Evolutionary conservation across 495 filamentous ascomycete species (phyloP), one percentile per base, ranked within the genome.

Genomic region (Penicillium cinerascens): DNA sequence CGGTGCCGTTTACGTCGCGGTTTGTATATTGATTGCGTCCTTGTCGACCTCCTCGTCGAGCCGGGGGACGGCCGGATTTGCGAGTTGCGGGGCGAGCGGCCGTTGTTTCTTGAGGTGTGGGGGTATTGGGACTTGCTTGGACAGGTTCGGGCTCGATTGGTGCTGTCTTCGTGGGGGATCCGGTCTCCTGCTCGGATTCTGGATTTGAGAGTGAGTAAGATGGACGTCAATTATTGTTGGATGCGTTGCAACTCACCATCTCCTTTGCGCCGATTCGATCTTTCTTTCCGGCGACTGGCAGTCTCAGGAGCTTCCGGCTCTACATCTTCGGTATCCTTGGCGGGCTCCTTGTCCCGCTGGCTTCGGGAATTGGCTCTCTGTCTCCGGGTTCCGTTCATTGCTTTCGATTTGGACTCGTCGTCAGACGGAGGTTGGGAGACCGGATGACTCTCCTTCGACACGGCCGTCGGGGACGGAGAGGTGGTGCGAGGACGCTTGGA

Each of bases 21-120:
- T 93, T 89, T 65, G 87, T 93, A 59, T 93, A 91, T 70, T 95
- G 91, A 55, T 95, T 95, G 49, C 89, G 85, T 13, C 91, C 91
- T 36, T 87, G 72, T 67, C 90, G 81, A 22, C 83, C 82, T 23
- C 83, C 82, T 48, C 85, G 75, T 52, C 79, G 72, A 23, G 82
- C 78, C 33, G 85, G 82, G 18, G 86, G 81, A 35, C 85, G 75
- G 21, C 85, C 79, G 16, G 82, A 84, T 61, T 91, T 91, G 61
- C 86, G 86, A 63, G 75, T 82, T 48, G 73, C 70, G 10, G 72
- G 70, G 38, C 75, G 70, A 13, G 58, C 55, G 36, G 75, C 67
- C 39, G 71, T 62, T 45, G 70, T 61, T 18, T 77, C 72, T 57
- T 63, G 71, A 21, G 77, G 68, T 17, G 78, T 79, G 3, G 82